These are phyloP conservation scores for Mycena vitilis DNA, from an alignment of 768 basidiomycete genomes.

Conservation along the genomic window DNA sequence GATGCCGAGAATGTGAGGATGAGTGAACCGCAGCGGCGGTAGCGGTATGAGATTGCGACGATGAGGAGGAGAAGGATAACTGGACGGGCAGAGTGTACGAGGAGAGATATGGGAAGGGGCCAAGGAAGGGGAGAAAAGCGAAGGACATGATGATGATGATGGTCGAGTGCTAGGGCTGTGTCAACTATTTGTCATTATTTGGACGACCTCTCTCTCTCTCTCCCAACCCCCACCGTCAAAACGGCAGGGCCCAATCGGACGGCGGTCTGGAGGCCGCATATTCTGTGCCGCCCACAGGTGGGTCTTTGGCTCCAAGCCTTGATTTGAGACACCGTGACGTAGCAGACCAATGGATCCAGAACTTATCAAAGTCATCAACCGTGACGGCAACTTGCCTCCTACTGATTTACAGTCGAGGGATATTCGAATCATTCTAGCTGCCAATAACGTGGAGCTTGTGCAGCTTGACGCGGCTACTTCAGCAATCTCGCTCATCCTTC, in stretches of 20 bases:
- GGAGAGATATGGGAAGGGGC: slow-evolving; percentile 33
- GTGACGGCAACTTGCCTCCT: not conserved
- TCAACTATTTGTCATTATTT: too few species aligned
- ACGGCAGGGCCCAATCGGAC: too few species aligned
- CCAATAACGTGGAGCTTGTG: not conserved
- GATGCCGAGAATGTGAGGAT: slow-evolving; percentile 44
- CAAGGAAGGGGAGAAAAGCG: slow-evolving; percentile 36
- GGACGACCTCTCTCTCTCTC: too few species aligned
- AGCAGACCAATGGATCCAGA: too few species aligned
- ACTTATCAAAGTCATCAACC: not conserved
- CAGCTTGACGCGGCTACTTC: not conserved
- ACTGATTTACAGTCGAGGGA: not conserved
- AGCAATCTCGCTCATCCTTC: not conserved
- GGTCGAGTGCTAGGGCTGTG: slow-evolving; percentile 2
- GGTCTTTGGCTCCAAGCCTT: too few species aligned
- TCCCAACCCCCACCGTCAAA: too few species aligned
- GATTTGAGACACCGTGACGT: too few species aligned
- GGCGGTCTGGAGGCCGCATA: too few species aligned
- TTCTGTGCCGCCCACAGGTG: too few species aligned
- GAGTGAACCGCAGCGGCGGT: slow-evolving; percentile 42
- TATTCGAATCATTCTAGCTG: not conserved
- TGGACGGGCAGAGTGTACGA: slow-evolving; percentile 17
- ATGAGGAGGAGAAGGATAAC: slow-evolving; percentile 39
- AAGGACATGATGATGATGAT: slow-evolving; percentile 36
- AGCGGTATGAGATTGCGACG: slow-evolving; percentile 43